Evolutionary conservation across 2,329 filamentous ascomycete species (phyloP).

Genomic region (Colletotrichum brevisporum): DNA sequence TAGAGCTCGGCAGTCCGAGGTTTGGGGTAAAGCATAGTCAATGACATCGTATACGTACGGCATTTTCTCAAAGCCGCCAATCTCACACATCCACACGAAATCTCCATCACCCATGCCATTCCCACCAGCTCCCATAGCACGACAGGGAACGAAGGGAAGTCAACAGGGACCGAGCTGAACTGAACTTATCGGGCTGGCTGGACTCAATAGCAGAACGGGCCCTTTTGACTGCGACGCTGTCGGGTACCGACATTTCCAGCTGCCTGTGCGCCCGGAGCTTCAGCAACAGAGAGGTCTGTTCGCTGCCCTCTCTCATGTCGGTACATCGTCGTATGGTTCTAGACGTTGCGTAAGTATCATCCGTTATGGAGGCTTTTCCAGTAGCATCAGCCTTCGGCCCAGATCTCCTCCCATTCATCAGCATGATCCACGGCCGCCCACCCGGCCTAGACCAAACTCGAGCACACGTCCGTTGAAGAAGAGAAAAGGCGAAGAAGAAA

Average conservation of each 20-base stretch:
- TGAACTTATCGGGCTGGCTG: background rate
- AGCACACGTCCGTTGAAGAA: background rate
- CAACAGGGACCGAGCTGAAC: no score
- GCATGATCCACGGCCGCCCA: no score
- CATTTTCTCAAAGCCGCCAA: no score
- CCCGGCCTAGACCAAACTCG: constrained; percentile 2
- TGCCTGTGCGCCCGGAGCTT: background rate
- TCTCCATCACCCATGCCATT: no score
- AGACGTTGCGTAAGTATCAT: no score
- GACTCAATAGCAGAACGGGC: no score
- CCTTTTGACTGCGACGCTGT: constrained; percentile 10
- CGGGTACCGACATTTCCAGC: constrained; percentile 5
- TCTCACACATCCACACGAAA: background rate
- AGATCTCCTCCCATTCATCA: no score
- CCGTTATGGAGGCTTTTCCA: no score
- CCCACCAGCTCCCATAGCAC: no score
- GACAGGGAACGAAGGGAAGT: no score
- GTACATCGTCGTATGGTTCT: background rate
- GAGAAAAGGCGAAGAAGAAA: background rate
- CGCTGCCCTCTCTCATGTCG: background rate
- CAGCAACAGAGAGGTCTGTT: constrained; percentile 18
- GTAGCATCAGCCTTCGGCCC: no score
- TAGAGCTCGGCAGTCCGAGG: constrained; percentile 1
- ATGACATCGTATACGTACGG: no score
- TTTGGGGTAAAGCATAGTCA: background rate